Evolutionary conservation across 2,329 filamentous ascomycete genomes (phyloP).

Genomic region (Xylariaceae sp.): DNA sequence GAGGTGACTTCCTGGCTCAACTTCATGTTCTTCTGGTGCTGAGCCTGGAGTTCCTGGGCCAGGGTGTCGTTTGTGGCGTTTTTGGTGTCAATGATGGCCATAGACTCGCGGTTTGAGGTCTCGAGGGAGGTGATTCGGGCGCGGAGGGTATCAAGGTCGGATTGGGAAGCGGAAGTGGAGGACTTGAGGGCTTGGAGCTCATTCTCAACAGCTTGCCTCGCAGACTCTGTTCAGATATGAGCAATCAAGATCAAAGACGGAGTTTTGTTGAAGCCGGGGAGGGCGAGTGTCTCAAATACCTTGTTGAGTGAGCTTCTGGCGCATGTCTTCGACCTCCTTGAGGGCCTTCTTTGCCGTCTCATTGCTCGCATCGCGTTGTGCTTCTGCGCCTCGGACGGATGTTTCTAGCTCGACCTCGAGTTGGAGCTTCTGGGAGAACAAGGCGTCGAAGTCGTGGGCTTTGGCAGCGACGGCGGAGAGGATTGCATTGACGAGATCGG

Average conservation of each 20-base stretch:
- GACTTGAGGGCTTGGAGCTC: constrained; percentile 77
- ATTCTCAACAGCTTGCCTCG: constrained; percentile 70
- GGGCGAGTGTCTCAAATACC: constrained; percentile 48
- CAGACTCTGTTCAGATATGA: constrained; percentile 57
- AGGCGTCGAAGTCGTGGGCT: constrained; percentile 74
- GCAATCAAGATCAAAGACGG: constrained; percentile 1
- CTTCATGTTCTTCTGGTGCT: constrained; percentile 83
- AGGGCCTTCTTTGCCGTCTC: constrained; percentile 76
- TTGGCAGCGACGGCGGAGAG: constrained; percentile 72
- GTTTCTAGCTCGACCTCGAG: constrained; percentile 92
- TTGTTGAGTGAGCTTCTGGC: constrained; percentile 76
- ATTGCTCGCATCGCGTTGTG: constrained; percentile 77
- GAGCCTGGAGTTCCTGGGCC: constrained; percentile 78
- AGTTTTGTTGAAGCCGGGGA: neutral
- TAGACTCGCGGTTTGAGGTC: constrained; percentile 84
- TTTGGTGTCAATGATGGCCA: constrained; percentile 86
- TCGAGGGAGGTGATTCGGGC: constrained; percentile 84
- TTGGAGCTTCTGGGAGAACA: constrained; percentile 84
- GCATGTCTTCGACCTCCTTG: constrained; percentile 76
- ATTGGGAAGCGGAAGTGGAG: constrained; percentile 67
- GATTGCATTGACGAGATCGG: constrained; percentile 71
- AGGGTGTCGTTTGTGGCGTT: constrained; percentile 81
- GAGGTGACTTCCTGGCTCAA: constrained; percentile 77
- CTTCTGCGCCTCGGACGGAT: constrained; percentile 77
- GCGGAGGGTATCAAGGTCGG: constrained; percentile 71